Percentiles rank a stretch among this genome's conserved stretches.
phyloP scores from a whole-genome alignment of 2,329 filamentous ascomycete genomes.

The Talaromyces rugulosus region DNA sequence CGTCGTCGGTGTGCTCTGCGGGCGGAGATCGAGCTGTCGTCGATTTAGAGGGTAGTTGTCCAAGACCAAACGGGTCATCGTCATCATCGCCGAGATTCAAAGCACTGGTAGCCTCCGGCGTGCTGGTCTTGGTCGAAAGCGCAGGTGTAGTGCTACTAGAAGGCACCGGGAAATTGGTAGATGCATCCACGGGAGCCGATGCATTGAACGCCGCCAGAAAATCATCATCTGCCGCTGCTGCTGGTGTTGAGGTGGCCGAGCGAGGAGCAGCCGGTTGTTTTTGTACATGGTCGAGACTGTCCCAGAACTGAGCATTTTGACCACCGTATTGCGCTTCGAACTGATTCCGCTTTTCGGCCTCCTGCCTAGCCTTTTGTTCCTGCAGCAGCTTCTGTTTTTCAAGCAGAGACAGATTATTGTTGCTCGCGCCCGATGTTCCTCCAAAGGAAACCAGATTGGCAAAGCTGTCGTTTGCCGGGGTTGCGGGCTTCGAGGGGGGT shows the following conservation, averaged over 20 bases:
- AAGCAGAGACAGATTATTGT: constrained; percentile 65
- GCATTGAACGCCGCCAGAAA: constrained; percentile 60
- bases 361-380: constrained; percentile 71
- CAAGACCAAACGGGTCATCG: constrained; percentile 85
- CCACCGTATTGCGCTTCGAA: constrained; percentile 73
- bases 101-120: constrained; percentile 15
- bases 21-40: constrained; percentile 43
- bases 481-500: constrained; percentile 36
- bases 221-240: constrained; percentile 44
- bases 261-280: constrained; percentile 32
- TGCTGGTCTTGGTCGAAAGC: constrained; percentile 14
- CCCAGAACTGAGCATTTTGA: constrained; percentile 66
- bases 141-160: constrained; percentile 15
- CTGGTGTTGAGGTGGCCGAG: not conserved
- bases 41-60: constrained; percentile 54
- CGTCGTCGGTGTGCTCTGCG: constrained; percentile 50
- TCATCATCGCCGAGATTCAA: constrained; percentile 57
- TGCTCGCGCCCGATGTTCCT: constrained; percentile 40
- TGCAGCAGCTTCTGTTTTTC: constrained; percentile 66
- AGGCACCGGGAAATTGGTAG: constrained; percentile 55
- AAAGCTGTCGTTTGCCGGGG: constrained; percentile 52
- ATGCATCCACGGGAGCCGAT: constrained; percentile 55
- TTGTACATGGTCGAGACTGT: constrained; percentile 58
- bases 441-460: constrained; percentile 61
- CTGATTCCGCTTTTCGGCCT: constrained; percentile 66